Conservation (phyloP, 495 filamentous ascomycete species). For the Cudoniella acicularis region DNA sequence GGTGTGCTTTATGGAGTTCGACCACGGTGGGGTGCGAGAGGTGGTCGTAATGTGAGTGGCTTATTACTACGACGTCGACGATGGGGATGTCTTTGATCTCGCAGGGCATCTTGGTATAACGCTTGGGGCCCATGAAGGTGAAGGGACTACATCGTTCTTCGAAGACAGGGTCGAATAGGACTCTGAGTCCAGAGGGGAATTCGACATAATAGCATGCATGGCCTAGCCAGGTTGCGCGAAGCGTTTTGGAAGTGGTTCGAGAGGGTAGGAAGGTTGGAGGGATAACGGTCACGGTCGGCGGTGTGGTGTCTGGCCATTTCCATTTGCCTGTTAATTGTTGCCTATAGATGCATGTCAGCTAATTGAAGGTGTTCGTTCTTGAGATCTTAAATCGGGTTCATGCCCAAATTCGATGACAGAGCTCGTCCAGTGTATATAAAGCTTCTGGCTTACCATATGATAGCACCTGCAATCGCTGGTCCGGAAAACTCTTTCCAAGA, state of each 20-base stretch:
- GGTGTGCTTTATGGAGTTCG: conserved; percentile 66
- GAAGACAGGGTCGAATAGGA: conserved; percentile 95
- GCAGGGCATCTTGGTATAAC: conserved; percentile 79
- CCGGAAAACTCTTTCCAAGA: conserved; percentile 31
- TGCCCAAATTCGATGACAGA: not conserved
- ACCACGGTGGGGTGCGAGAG: conserved; percentile 71
- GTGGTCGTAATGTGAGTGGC: conserved; percentile 94
- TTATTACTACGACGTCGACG: conserved; percentile 88
- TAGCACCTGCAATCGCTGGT: not conserved
- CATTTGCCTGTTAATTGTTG: conserved; percentile 54
- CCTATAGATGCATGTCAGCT: conserved; percentile 31
- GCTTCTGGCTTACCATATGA: conserved; percentile 9
- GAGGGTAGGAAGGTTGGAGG: conserved; percentile 66
- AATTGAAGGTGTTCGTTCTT: not conserved
- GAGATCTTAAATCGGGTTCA: too few relatives aligned
- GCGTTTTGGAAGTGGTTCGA: conserved; percentile 46
- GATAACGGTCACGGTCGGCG: conserved; percentile 63
- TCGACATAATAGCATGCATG: conserved; percentile 95
- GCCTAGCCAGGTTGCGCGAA: conserved; percentile 94
- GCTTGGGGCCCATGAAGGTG: conserved; percentile 67
- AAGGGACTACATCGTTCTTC: conserved; percentile 81
- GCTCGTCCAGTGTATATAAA: not conserved
- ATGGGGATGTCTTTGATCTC: conserved; percentile 72
- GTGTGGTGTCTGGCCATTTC: conserved; percentile 59
- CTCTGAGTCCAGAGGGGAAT: conserved; percentile 81